These are phyloP conservation scores for Rhinocladiella similis DNA, from an alignment of 2,329 filamentous ascomycete species.

Conservation along the genomic window DNA sequence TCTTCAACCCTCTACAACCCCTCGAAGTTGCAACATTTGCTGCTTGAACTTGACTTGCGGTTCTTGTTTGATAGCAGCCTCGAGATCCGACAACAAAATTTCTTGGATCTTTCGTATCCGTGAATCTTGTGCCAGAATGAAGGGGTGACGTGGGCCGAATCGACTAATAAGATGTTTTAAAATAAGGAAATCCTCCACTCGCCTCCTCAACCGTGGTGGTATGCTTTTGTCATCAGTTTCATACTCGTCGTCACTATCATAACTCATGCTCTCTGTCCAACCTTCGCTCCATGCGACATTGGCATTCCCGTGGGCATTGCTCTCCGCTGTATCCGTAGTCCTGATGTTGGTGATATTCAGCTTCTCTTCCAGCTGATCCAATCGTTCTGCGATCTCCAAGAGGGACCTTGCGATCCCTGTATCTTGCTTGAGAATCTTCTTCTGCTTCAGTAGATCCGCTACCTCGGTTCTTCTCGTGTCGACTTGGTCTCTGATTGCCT, in stretches of 20 bases:
- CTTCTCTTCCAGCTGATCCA: conserved; percentile 64
- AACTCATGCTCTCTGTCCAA: conserved; percentile 35
- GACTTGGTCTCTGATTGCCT: conserved; percentile 69
- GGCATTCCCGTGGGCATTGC: conserved; percentile 22
- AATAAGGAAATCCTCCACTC: conserved; percentile 59
- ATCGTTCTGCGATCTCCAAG: conserved; percentile 46
- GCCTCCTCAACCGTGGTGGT: conserved; percentile 39
- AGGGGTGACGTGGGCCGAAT: conserved; percentile 62
- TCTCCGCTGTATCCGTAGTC: conserved; percentile 22
- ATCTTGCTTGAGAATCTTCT: conserved; percentile 46
- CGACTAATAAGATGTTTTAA: conserved; percentile 53
- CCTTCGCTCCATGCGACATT: conserved; percentile 39
- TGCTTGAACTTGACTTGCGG: conserved; percentile 35
- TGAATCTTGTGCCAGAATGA: conserved; percentile 58
- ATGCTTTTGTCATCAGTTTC: conserved; percentile 36
- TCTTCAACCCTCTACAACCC: conserved; percentile 17
- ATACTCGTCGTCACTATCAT: conserved; percentile 38
- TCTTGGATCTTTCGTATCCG: conserved; percentile 60
- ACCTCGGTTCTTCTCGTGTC: conserved; percentile 64
- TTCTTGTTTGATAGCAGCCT: conserved; percentile 61
- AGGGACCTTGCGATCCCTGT: conserved; percentile 61
- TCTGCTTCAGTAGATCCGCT: conserved; percentile 62
- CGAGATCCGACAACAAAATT: conserved; percentile 65
- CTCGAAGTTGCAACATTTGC: conserved; percentile 21
- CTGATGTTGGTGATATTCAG: conserved; percentile 63